phyloP scores from a whole-genome alignment of 768 basidiomycete genomes.

The Dentipellis sp. region DNA sequence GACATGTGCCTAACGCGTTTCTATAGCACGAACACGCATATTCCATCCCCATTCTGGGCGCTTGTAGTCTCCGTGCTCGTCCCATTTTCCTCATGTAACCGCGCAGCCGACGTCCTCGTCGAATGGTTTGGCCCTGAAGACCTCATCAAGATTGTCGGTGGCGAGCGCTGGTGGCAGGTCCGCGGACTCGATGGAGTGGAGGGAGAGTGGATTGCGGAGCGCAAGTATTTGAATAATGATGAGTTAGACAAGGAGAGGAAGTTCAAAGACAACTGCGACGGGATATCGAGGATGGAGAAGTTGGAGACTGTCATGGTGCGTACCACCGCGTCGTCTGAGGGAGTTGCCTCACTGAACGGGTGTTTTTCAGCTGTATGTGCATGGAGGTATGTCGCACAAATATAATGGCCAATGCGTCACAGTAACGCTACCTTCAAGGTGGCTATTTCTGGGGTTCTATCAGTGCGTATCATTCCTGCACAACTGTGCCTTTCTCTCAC shows the following conservation, averaged over 20 bases:
- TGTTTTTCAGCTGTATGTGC: conserved; percentile 47
- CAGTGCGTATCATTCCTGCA: conserved; percentile 27
- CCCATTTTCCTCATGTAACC: conserved; percentile 47
- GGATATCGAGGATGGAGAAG: conserved; percentile 36
- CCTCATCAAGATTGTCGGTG: conserved; percentile 60
- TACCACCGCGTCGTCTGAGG: neutral
- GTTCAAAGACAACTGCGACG: conserved; percentile 24
- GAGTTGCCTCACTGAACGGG: conserved; percentile 1
- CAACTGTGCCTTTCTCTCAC: neutral
- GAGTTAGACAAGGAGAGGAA: conserved; percentile 28
- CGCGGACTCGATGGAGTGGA: conserved; percentile 63
- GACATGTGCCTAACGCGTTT: neutral
- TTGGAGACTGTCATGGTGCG: conserved; percentile 48
- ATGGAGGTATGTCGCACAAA: conserved; percentile 37
- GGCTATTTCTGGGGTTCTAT: conserved; percentile 61
- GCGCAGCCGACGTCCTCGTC: conserved; percentile 58
- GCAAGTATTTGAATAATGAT: conserved; percentile 30
- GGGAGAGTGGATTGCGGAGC: conserved; percentile 51
- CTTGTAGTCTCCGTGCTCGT: conserved; percentile 48
- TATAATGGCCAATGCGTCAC: neutral
- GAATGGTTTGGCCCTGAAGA: conserved; percentile 66
- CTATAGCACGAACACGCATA: conserved; percentile 54
- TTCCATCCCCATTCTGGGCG: conserved; percentile 60
- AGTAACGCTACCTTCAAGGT: conserved; percentile 26
- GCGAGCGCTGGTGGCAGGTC: conserved; percentile 80